phyloP scores from a whole-genome alignment of 352 stramenopile species.

The Phytophthora pinifolia region DNA sequence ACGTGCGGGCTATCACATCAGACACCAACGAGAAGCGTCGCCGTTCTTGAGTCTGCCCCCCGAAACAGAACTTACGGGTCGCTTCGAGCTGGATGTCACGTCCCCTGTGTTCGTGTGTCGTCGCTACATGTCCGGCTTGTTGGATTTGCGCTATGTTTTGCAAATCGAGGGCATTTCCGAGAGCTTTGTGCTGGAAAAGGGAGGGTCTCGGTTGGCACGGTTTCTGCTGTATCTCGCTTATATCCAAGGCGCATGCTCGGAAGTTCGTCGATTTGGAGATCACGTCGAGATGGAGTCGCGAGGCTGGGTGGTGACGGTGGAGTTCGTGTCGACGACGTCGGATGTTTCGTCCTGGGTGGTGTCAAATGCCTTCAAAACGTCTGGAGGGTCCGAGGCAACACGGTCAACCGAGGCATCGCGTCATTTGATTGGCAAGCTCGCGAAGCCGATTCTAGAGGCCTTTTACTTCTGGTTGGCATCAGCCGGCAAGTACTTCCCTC shows the following conservation, averaged over 20 bases:
- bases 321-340: slow-evolving; percentile 83
- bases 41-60: slow-evolving; percentile 54
- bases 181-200: slow-evolving; percentile 83
- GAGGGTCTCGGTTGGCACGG: slow-evolving; percentile 47
- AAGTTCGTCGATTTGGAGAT: slow-evolving; percentile 61
- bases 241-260: slow-evolving; percentile 72
- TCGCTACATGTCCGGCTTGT: slow-evolving; percentile 95
- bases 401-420: slow-evolving; percentile 25
- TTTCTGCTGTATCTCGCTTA: slow-evolving; percentile 80
- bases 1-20: slow-evolving; percentile 39
- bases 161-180: slow-evolving; percentile 96
- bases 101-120: slow-evolving; percentile 93
- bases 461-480: slow-evolving; percentile 85
- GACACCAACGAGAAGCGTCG: slow-evolving; percentile 36
- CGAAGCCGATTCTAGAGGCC: slow-evolving; percentile 67
- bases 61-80: slow-evolving; percentile 60
- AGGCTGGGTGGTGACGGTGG: slow-evolving; percentile 80
- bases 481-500: slow-evolving; percentile 75
- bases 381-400: slow-evolving; percentile 20
- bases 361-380: slow-evolving; percentile 72
- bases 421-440: slow-evolving; percentile 52
- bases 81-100: slow-evolving; percentile 77
- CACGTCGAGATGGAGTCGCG: slow-evolving; percentile 80
- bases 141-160: slow-evolving; percentile 97
- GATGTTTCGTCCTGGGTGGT: slow-evolving; percentile 82